Percentiles rank a stretch among this genome's conserved stretches.
Conservation (phyloP, 2,329 filamentous ascomycete genomes). For the Aspergillus fructus region DNA sequence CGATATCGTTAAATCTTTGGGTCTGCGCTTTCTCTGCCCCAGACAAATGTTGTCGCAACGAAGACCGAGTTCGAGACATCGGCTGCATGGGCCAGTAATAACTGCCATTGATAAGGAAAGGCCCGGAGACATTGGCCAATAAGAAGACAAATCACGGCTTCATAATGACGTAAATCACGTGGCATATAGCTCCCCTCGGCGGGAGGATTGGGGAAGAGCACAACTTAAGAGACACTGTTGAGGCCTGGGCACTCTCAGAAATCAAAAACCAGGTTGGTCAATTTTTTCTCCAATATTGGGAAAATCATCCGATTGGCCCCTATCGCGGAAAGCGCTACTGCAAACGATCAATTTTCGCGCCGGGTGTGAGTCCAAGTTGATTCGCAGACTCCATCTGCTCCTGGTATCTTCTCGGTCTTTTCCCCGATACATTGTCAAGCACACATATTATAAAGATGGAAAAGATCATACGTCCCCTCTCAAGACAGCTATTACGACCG, state of each 20-base stretch:
- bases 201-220: background rate
- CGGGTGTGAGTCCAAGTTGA: background rate
- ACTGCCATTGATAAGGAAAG: background rate
- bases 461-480: constrained; percentile 34
- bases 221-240: background rate
- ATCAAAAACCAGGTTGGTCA: background rate
- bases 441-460: constrained; percentile 28
- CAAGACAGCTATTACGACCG: constrained; percentile 37
- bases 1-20: background rate
- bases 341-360: background rate
- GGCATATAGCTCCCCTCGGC: background rate
- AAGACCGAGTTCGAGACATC: background rate
- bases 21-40: background rate
- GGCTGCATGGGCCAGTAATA: background rate
- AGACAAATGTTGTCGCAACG: background rate
- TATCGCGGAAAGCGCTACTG: background rate
- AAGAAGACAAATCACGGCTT: background rate
- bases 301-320: background rate
- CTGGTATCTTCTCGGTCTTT: background rate
- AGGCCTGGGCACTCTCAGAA: background rate
- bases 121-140: background rate
- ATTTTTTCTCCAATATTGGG: background rate
- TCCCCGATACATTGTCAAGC: background rate
- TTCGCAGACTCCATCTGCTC: constrained; percentile 5
- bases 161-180: constrained; percentile 11